Evolutionary conservation across 192 early-diverging fungal genomes (phyloP).

Genomic region (Coemansia aciculifera): DNA sequence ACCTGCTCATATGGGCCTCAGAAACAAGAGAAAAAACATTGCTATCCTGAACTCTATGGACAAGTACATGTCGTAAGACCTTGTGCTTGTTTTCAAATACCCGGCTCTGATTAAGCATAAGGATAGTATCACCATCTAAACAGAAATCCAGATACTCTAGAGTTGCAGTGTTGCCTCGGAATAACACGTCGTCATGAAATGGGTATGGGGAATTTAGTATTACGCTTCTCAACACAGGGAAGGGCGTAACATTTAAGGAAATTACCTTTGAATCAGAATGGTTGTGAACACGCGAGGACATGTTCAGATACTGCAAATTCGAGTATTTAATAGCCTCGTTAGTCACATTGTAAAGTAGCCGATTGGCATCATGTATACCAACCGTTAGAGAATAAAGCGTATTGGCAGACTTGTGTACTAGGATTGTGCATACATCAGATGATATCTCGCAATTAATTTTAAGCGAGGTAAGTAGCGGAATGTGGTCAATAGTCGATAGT

Average conservation of each 20-base stretch:
- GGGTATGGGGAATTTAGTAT: not conserved
- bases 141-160: not conserved
- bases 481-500: not conserved
- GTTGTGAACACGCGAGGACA: not conserved
- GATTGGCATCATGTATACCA: not conserved
- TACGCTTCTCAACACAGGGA: not conserved
- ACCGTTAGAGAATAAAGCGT: not conserved
- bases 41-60: too few relatives aligned
- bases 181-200: constrained; percentile 3
- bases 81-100: not conserved
- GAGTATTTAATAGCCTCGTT: not conserved
- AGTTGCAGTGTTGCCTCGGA: constrained; percentile 4
- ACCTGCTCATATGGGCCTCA: too few relatives aligned
- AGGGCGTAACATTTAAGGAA: not conserved
- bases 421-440: not conserved
- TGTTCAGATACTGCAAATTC: not conserved
- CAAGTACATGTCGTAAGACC: too few relatives aligned
- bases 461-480: not conserved
- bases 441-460: not conserved
- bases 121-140: not conserved
- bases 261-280: not conserved
- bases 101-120: not conserved
- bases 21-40: too few relatives aligned
- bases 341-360: not conserved
- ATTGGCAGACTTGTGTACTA: not conserved